Evolutionary conservation across 116 monocot species (phyloP).

Genomic region (Papilionanthe hybrid): DNA sequence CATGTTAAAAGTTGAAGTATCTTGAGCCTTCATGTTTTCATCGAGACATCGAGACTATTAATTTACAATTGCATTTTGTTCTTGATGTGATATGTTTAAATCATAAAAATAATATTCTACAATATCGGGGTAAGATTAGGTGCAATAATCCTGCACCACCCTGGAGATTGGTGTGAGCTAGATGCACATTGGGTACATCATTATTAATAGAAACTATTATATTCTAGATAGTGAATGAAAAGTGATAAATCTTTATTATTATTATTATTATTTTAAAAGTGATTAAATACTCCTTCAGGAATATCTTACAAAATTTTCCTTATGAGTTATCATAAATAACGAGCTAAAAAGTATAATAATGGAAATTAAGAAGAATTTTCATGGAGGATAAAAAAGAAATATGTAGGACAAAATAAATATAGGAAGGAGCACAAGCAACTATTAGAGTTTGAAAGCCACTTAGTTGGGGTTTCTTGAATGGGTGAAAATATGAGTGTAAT

Average conservation of each 20-base stretch:
- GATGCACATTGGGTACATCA: not conserved
- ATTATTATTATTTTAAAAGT: not conserved
- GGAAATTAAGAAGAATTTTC: too few species aligned
- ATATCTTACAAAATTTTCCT: not conserved
- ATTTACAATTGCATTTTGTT: not conserved
- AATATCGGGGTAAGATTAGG: not conserved
- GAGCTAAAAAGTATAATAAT: too few species aligned
- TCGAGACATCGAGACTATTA: not conserved
- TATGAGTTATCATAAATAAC: too few species aligned
- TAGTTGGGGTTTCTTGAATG: too few species aligned
- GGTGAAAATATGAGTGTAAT: too few species aligned
- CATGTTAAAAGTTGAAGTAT: not conserved
- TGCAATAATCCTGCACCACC: not conserved
- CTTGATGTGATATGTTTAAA: not conserved
- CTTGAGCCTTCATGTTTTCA: not conserved
- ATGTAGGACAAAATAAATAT: too few species aligned
- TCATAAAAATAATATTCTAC: not conserved
- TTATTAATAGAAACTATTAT: not conserved
- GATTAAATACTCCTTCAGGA: not conserved
- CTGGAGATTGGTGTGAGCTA: not conserved
- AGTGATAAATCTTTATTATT: not conserved
- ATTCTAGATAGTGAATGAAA: not conserved
- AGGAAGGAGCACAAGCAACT: too few species aligned
- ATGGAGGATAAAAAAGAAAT: too few species aligned
- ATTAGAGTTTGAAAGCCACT: too few species aligned